Conservation (phyloP, 495 filamentous ascomycete species). For the Neurospora sp. region DNA sequence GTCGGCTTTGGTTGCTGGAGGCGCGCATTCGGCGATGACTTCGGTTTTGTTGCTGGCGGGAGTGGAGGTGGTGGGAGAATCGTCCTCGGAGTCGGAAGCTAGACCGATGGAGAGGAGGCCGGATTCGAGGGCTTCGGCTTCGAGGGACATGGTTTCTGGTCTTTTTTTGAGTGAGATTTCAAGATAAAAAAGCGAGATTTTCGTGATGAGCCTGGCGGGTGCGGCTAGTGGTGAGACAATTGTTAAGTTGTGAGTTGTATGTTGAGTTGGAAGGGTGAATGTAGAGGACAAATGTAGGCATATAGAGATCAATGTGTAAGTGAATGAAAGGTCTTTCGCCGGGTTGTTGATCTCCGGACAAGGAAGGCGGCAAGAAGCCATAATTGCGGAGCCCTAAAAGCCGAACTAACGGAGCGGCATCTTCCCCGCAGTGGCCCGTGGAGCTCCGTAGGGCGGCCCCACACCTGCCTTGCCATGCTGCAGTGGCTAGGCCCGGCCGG, state of each 20-base stretch:
- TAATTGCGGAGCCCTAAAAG: neutral
- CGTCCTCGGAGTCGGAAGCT: slow-evolving; percentile 22
- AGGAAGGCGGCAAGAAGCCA: neutral
- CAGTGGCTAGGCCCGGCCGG: neutral
- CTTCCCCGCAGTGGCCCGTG: neutral
- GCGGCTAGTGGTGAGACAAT: too few relatives aligned
- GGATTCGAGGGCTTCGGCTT: slow-evolving; percentile 17
- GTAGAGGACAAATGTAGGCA: too few relatives aligned
- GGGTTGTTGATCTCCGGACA: neutral
- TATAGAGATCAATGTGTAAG: too few relatives aligned
- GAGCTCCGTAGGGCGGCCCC: neutral
- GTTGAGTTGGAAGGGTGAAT: too few relatives aligned
- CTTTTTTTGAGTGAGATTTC: neutral
- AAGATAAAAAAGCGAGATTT: neutral
- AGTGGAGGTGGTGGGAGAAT: neutral
- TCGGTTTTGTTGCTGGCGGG: neutral
- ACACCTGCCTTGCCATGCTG: neutral
- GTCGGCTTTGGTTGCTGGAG: slow-evolving; percentile 16
- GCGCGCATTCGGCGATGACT: neutral
- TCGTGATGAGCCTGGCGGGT: neutral
- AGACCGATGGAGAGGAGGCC: slow-evolving; percentile 31
- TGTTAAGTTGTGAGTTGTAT: too few relatives aligned
- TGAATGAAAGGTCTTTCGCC: neutral
- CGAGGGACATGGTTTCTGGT: slow-evolving; percentile 2
- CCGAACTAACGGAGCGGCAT: neutral